phyloP scores from a whole-genome alignment of 495 filamentous ascomycete species.

The Symbiotaphrina buchneri region DNA sequence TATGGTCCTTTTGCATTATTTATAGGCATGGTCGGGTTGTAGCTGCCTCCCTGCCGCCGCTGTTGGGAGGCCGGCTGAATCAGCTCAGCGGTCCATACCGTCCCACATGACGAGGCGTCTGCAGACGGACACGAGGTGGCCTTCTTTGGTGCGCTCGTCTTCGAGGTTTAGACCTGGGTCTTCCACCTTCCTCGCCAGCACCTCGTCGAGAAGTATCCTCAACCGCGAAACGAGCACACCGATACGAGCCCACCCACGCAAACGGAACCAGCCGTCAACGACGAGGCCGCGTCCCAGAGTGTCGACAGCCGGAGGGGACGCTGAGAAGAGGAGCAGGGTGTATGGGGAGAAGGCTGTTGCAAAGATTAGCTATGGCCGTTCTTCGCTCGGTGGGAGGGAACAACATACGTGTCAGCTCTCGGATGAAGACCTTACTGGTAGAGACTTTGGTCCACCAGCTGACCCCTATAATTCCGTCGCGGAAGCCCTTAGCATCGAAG shows the following conservation, averaged over 20 bases:
- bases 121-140: too few relatives aligned
- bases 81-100: too few relatives aligned
- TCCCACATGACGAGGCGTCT: too few relatives aligned
- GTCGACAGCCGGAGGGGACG: conserved; percentile 59
- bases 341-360: conserved; percentile 68
- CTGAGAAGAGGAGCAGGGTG: conserved; percentile 67
- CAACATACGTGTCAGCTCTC: conserved; percentile 64
- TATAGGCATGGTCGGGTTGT: too few relatives aligned
- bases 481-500: conserved; percentile 60
- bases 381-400: conserved; percentile 1
- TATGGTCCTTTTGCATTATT: too few relatives aligned
- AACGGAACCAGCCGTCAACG: conserved; percentile 79
- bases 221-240: conserved; percentile 73
- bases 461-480: conserved; percentile 28
- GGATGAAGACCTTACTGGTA: conserved; percentile 71
- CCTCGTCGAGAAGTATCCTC: conserved; percentile 64
- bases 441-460: conserved; percentile 79
- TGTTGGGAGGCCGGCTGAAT: too few relatives aligned
- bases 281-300: conserved; percentile 71
- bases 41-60: too few relatives aligned
- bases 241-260: conserved; percentile 87
- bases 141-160: conserved; percentile 3
- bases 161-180: conserved; percentile 35
- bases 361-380: too few relatives aligned
- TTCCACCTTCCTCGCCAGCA: conserved; percentile 58